Conservation (phyloP, 2,329 filamentous ascomycete species). For the Dactylonectria macrodidyma region DNA sequence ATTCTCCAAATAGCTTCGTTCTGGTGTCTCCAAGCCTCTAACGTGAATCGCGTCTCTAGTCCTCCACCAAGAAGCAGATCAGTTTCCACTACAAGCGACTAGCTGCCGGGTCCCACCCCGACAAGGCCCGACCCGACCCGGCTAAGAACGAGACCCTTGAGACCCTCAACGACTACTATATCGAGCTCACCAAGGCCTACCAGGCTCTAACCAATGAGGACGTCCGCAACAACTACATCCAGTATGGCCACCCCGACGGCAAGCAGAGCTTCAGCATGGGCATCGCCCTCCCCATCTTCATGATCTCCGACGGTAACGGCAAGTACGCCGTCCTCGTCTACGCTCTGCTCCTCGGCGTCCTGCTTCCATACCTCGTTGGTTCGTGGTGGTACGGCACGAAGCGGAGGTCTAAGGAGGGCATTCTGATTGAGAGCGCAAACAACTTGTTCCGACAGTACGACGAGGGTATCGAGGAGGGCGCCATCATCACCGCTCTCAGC, state of each 20-base stretch:
- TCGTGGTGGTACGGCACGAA: conserved; percentile 99
- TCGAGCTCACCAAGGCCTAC: conserved; percentile 97
- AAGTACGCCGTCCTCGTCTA: conserved; percentile 96
- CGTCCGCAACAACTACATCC: conserved; percentile 94
- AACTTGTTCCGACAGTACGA: conserved; percentile 95
- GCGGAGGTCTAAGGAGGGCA: conserved; percentile 91
- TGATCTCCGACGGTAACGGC: conserved; percentile 92
- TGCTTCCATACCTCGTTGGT: conserved; percentile 93
- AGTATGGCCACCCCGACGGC: conserved; percentile 96
- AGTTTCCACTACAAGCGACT: conserved; percentile 92
- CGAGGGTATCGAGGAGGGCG: conserved; percentile 85
- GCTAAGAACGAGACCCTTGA: conserved; percentile 92
- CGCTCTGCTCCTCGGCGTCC: conserved; percentile 86
- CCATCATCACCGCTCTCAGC: conserved; percentile 85
- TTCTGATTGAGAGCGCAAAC: conserved; percentile 93
- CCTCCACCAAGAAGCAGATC: conserved; percentile 89
- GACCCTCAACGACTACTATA: conserved; percentile 87
- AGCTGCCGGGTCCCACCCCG: conserved; percentile 89
- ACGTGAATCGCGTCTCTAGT: conserved; percentile 62
- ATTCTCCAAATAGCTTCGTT: conserved; percentile 2
- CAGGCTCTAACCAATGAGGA: conserved; percentile 98
- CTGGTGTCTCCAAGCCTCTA: conserved; percentile 22
- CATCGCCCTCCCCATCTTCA: conserved; percentile 93
- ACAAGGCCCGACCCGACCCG: conserved; percentile 88
- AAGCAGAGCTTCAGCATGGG: conserved; percentile 99